Evolutionary conservation across 2,329 filamentous ascomycete genomes (phyloP).

Genomic region (Penicillium glabrum): DNA sequence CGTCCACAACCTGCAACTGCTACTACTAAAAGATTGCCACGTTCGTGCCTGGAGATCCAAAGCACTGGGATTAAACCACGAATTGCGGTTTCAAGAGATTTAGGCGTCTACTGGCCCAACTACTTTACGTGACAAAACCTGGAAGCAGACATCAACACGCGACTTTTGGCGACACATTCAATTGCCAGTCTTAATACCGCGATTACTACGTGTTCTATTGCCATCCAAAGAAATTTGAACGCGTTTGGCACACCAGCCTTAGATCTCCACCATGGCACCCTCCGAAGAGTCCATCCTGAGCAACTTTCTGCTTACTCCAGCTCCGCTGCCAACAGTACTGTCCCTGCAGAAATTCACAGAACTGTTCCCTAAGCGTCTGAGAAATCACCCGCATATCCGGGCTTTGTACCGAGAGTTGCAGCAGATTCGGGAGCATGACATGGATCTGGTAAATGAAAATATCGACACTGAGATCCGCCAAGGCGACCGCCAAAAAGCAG

Average conservation of each 20-base stretch:
- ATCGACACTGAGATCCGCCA: conserved; percentile 40
- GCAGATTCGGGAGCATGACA: conserved; percentile 66
- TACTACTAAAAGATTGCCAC: not conserved
- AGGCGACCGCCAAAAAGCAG: conserved; percentile 39
- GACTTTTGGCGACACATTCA: not conserved
- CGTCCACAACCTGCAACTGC: not conserved
- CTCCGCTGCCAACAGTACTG: conserved; percentile 70
- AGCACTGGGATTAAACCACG: not conserved
- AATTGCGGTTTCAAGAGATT: not conserved
- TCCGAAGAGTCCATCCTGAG: conserved; percentile 73
- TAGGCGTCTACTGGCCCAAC: not conserved
- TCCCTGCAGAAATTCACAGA: conserved; percentile 73
- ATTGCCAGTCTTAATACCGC: not conserved
- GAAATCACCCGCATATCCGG: conserved; percentile 66
- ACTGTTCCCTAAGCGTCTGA: conserved; percentile 69
- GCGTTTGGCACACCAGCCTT: not conserved
- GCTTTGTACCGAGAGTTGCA: conserved; percentile 78
- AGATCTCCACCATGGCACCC: conserved; percentile 58
- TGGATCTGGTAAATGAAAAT: conserved; percentile 65
- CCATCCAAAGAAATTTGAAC: not conserved
- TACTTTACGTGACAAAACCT: not conserved
- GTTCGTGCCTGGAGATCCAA: not conserved
- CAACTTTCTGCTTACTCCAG: conserved; percentile 76
- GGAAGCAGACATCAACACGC: not conserved
- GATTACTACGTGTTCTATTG: not conserved